A percentile compares a stretch with the other conserved stretches of the same genome.
These are phyloP conservation scores for Zymoseptoria tritici DNA, from an alignment of 2,329 filamentous ascomycete species.

Conservation along the genomic window DNA sequence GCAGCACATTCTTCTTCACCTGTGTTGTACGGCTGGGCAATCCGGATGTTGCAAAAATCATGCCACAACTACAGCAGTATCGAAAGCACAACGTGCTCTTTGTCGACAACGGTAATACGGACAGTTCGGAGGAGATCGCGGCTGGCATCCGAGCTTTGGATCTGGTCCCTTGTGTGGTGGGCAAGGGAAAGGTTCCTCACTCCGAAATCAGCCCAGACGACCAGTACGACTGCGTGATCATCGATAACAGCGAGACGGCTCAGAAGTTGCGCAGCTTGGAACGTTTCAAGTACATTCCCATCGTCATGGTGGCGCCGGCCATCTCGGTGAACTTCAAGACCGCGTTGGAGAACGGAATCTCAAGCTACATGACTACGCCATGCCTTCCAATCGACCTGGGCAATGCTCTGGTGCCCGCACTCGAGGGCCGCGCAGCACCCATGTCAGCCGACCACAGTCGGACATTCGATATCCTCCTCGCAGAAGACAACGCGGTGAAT, in stretches of 20 bases:
- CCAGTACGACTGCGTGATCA: constrained; percentile 89
- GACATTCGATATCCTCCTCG: constrained; percentile 89
- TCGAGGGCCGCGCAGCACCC: constrained; percentile 87
- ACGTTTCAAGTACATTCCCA: constrained; percentile 95
- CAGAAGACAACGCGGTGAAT: constrained; percentile 96
- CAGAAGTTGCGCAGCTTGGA: constrained; percentile 76
- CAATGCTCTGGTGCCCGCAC: constrained; percentile 89
- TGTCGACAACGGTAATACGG: constrained; percentile 82
- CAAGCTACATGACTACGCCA: constrained; percentile 98
- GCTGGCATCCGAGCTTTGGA: constrained; percentile 71
- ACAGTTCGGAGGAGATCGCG: constrained; percentile 66
- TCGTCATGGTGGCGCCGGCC: constrained; percentile 81
- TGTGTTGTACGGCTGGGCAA: constrained; percentile 81
- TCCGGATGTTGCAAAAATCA: constrained; percentile 68
- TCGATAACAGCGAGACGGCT: constrained; percentile 90
- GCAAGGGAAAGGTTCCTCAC: constrained; percentile 56
- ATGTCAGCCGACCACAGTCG: constrained; percentile 88
- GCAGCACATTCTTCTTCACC: constrained; percentile 94
- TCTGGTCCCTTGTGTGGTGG: constrained; percentile 75
- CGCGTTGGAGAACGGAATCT: constrained; percentile 88
- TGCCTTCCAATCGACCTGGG: constrained; percentile 90
- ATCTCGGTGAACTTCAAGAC: constrained; percentile 91
- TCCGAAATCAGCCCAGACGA: constrained; percentile 47
- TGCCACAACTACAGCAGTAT: constrained; percentile 82
- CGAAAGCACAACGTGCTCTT: constrained; percentile 87